Evolutionary conservation across 805 yeast species (phyloP).

Genomic region (Scheffersomyces spartinae): DNA sequence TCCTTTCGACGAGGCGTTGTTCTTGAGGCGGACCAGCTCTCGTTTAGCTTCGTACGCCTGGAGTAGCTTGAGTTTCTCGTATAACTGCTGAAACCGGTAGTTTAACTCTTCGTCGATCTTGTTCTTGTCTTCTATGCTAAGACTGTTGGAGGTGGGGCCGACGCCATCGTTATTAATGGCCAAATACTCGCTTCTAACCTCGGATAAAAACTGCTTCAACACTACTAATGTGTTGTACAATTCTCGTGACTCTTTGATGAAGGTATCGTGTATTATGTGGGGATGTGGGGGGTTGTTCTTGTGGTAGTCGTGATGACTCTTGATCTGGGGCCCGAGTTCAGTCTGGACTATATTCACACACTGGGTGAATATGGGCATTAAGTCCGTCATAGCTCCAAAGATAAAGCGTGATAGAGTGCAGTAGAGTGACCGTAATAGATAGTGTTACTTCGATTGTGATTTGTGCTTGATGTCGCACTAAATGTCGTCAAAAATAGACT

Average conservation of each 20-base stretch:
- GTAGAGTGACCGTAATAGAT: too few relatives aligned
- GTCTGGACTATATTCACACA: slow-evolving; percentile 34
- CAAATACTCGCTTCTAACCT: slow-evolving; percentile 23
- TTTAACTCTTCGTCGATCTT: slow-evolving; percentile 45
- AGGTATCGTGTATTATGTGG: slow-evolving; percentile 22
- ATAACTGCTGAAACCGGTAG: slow-evolving; percentile 38
- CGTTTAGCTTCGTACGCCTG: slow-evolving; percentile 43
- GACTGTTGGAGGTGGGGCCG: slow-evolving; percentile 13
- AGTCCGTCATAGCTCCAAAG: slow-evolving; percentile 43
- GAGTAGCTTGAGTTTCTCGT: slow-evolving; percentile 36
- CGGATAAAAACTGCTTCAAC: slow-evolving; percentile 19
- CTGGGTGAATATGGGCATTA: slow-evolving; percentile 36
- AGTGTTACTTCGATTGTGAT: too few relatives aligned
- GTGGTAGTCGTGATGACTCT: slow-evolving; percentile 2
- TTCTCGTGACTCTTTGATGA: slow-evolving; percentile 26
- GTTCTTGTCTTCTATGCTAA: slow-evolving; percentile 39
- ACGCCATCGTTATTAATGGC: slow-evolving; percentile 9
- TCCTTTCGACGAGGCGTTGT: slow-evolving; percentile 2
- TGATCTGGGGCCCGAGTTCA: slow-evolving; percentile 11
- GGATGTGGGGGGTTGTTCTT: slow-evolving; percentile 1
- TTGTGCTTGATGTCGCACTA: too few relatives aligned
- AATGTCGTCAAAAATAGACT: too few relatives aligned
- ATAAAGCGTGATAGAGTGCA: too few relatives aligned
- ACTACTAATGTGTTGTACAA: slow-evolving; percentile 20
- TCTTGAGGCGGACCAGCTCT: too few relatives aligned